A percentile compares a stretch with the other conserved stretches of the same genome.
Conservation (phyloP, 345 rosid species). For the Erucastrum elatum region DNA sequence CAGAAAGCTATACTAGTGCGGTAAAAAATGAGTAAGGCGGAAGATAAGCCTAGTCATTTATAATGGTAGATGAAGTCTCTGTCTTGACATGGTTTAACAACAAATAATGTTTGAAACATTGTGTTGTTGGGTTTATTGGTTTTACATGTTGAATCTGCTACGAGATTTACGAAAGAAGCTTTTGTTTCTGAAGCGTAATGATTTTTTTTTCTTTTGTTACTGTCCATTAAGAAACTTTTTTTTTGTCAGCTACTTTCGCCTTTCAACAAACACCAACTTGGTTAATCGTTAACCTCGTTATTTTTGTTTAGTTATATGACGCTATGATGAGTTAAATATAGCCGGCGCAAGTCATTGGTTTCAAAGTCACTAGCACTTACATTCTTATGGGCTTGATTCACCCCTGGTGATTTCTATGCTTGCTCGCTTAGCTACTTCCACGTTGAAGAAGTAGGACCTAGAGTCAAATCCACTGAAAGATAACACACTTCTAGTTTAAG, state of each 20-base stretch:
- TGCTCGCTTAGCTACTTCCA: too few relatives aligned
- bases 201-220: background rate
- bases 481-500: too few relatives aligned
- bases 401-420: background rate
- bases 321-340: background rate
- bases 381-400: background rate
- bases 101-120: constrained; percentile 12
- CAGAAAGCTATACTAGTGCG: constrained; percentile 32
- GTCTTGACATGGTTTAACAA: constrained; percentile 1
- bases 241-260: background rate
- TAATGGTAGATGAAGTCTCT: constrained; percentile 7
- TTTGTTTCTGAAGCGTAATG: background rate
- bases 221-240: background rate
- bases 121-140: constrained; percentile 14
- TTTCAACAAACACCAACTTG: background rate
- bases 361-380: background rate
- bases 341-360: background rate
- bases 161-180: background rate
- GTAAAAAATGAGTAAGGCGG: constrained; percentile 21
- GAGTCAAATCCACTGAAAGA: too few relatives aligned
- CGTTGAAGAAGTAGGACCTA: too few relatives aligned
- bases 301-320: background rate
- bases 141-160: constrained; percentile 4
- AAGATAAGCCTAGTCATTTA: constrained; percentile 16
- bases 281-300: background rate